These are phyloP conservation scores for Protomyces arabidopsidicola DNA, from an alignment of 1,139 yeast species.

Conservation along the genomic window DNA sequence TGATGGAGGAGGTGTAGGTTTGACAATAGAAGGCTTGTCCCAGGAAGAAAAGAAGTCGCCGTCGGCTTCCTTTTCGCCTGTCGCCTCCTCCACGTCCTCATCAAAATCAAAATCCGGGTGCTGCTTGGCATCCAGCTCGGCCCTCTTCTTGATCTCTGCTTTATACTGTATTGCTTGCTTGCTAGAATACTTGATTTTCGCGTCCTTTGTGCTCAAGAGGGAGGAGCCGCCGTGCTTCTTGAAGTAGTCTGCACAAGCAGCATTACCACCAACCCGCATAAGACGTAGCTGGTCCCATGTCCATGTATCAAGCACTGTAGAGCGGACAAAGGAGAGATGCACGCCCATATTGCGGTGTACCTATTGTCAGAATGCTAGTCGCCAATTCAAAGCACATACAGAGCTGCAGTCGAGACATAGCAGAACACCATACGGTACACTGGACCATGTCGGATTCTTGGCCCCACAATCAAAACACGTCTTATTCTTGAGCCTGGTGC, in stretches of 20 bases:
- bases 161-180: conserved; percentile 73
- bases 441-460: conserved; percentile 98
- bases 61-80: conserved; percentile 36
- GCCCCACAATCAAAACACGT: conserved; percentile 87
- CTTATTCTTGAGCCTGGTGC: conserved; percentile 14
- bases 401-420: conserved; percentile 98
- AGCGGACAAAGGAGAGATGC: conserved; percentile 91
- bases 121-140: conserved; percentile 54
- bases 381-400: conserved; percentile 38
- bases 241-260: conserved; percentile 64
- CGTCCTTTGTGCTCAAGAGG: conserved; percentile 41
- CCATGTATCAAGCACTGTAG: conserved; percentile 96
- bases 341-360: conserved; percentile 93
- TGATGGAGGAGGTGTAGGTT: conserved; percentile 55
- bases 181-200: conserved; percentile 74
- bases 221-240: conserved; percentile 54
- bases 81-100: conserved; percentile 18
- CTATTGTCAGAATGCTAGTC: neutral
- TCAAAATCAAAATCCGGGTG: conserved; percentile 30
- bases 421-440: conserved; percentile 93
- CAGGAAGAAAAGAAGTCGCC: conserved; percentile 90
- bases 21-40: conserved; percentile 63
- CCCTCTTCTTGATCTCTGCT: conserved; percentile 67
- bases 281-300: conserved; percentile 81
- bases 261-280: conserved; percentile 96